Evolutionary conservation across 441 rosid genomes (phyloP).

Genomic region (Geranium incanum): DNA sequence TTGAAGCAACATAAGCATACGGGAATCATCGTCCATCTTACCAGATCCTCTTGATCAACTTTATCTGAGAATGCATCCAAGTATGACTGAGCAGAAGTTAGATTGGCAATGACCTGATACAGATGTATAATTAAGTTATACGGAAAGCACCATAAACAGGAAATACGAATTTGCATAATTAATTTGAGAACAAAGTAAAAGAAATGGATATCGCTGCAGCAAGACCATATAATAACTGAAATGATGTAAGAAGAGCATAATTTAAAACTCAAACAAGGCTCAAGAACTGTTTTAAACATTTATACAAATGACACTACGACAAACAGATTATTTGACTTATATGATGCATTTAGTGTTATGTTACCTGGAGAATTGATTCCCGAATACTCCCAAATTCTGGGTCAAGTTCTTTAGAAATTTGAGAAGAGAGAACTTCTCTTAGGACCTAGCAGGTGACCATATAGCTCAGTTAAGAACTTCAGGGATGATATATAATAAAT

Average conservation of each 20-base stretch:
- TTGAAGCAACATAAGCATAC: slow-evolving; percentile 18
- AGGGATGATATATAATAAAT: slow-evolving; percentile 10
- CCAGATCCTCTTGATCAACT: slow-evolving; percentile 46
- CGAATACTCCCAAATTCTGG: slow-evolving; percentile 59
- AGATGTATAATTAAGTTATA: slow-evolving; percentile 12
- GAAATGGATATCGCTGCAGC: neutral
- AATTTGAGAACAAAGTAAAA: slow-evolving; percentile 1
- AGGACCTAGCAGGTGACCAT: slow-evolving; percentile 36
- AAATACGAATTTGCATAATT: slow-evolving; percentile 7
- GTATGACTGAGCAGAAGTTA: slow-evolving; percentile 62
- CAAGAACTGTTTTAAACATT: neutral
- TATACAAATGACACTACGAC: neutral
- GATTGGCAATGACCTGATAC: slow-evolving; percentile 54
- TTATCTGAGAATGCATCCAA: slow-evolving; percentile 51
- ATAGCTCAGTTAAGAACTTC: slow-evolving; percentile 19
- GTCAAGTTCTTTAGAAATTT: slow-evolving; percentile 35
- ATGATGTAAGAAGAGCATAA: neutral
- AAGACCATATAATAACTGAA: neutral
- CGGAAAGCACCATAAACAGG: slow-evolving; percentile 6
- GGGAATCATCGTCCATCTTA: slow-evolving; percentile 25
- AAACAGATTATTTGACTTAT: neutral
- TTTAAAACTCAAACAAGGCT: slow-evolving; percentile 1
- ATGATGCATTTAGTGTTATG: slow-evolving; percentile 8
- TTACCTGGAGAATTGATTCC: slow-evolving; percentile 77
- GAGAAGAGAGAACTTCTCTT: slow-evolving; percentile 50